Base-by-base conservation (phyloP, 305 asterid genomes). In the Nicotiana rustica region DNA sequence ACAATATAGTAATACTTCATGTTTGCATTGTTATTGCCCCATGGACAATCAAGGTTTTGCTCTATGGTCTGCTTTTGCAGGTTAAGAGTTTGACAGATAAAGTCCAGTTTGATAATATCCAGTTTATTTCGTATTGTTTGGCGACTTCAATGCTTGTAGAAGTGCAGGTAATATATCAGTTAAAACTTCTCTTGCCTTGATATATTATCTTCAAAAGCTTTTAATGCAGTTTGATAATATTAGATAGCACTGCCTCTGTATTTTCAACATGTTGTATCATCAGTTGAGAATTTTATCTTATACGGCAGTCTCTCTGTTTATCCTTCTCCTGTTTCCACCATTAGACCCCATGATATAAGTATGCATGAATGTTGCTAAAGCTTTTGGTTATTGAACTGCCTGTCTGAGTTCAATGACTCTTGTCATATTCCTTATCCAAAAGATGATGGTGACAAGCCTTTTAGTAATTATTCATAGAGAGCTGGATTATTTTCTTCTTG, bases 41-140 rank as follows among this genome's bases (percentile, higher is more conserved):
- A 25, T 64, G 1, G 3, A 64, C 44, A 62, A 75, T 75, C 47
- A 52, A 25, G 64, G 79, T 52, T 52, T 75, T 49, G 65, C 65
- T 52, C 15, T 49, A 35, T 75, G 65, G 44, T 52, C 47, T 75
- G 65, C 55, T 75, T 75, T 52, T 75, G 62, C 65, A 75, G 79
- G 79, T 73, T 47, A 73, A 47, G 41, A 73, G 0, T 21, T 13
- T 73, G 79, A 73, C 79, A 73, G 79, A 73, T 2, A 47, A 73
- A 61, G 79, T 73, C 21, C 79, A 73, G 62, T 73, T 60, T 21
- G 61, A 73, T 47, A 47, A 21, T 47, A 47, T 73, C 62, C 79
- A 73, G 79, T 73, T 73, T 35, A 73, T 73, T 73, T 73, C 25
- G 62, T 21, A 47, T 73, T 73, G 79, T 47, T 73, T 73, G 79